Conservation (phyloP, 2,329 filamentous ascomycete species). For the Byssoonygena ceratinophila region DNA sequence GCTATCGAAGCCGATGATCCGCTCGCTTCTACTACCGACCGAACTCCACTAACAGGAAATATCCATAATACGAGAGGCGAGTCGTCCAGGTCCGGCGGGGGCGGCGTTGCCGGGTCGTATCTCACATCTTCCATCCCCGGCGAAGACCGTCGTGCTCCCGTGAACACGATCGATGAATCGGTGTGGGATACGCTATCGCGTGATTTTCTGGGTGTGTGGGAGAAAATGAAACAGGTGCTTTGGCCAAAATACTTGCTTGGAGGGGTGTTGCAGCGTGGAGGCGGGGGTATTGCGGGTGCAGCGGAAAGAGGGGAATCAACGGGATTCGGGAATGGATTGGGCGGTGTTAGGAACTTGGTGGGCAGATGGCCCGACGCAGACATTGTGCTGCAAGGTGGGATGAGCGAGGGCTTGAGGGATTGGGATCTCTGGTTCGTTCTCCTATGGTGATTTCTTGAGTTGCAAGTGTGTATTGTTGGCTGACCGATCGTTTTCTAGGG, state of each 20-base stretch:
- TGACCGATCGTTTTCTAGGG: slow-evolving; percentile 44
- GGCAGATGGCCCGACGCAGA: slow-evolving; percentile 60
- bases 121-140: slow-evolving; percentile 82
- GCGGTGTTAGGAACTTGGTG: slow-evolving; percentile 45
- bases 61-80: slow-evolving; percentile 49
- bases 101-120: slow-evolving; percentile 59
- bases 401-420: slow-evolving; percentile 83
- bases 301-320: slow-evolving; percentile 48
- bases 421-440: slow-evolving; percentile 76
- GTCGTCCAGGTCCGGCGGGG: slow-evolving; percentile 22
- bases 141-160: slow-evolving; percentile 78
- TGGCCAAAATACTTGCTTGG: slow-evolving; percentile 88
- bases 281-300: slow-evolving; percentile 44
- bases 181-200: slow-evolving; percentile 96
- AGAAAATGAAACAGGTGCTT: slow-evolving; percentile 94
- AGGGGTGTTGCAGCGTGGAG: slow-evolving; percentile 49
- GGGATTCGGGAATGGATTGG: slow-evolving; percentile 31
- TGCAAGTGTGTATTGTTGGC: neutral
- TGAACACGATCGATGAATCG: slow-evolving; percentile 91
- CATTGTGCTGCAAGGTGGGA: slow-evolving; percentile 54
- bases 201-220: slow-evolving; percentile 87
- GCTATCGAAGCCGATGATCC: slow-evolving; percentile 91
- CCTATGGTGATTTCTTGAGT: neutral
- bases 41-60: slow-evolving; percentile 72
- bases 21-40: slow-evolving; percentile 56